These are phyloP conservation scores for Phaseolus coccineus DNA, from an alignment of 331 rosid species.

Conservation along the genomic window DNA sequence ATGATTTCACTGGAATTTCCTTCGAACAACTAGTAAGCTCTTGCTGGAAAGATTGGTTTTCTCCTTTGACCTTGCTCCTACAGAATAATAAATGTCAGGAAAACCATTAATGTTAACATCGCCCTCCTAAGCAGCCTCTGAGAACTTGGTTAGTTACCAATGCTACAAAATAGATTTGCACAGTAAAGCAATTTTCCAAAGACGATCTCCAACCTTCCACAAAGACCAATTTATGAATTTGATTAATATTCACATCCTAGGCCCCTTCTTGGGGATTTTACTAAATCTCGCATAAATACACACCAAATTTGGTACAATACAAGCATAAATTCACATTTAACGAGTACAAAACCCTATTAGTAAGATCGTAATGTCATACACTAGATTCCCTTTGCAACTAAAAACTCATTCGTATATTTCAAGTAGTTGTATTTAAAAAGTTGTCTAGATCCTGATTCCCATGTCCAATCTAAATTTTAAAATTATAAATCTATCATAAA, in stretches of 20 bases:
- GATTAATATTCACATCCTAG: not conserved
- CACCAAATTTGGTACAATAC: not conserved
- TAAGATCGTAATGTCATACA: constrained; percentile 6
- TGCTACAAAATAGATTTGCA: constrained; percentile 1
- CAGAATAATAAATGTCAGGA: constrained; percentile 37
- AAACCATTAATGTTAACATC: constrained; percentile 16
- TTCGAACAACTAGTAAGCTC: constrained; percentile 46
- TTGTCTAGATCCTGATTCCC: not conserved
- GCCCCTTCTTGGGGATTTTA: not conserved
- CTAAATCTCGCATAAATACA: not conserved
- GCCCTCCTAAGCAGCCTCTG: constrained; percentile 15
- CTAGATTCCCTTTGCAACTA: not conserved
- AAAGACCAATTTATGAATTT: constrained; percentile 27
- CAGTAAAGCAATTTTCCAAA: constrained; percentile 2
- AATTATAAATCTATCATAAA: constrained; percentile 13
- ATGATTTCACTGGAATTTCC: constrained; percentile 45
- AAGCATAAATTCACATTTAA: not conserved
- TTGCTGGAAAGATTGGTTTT: constrained; percentile 43
- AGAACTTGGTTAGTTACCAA: not conserved
- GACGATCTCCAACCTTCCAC: not conserved
- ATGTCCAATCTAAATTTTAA: not conserved
- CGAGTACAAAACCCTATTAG: not conserved
- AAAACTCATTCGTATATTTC: constrained; percentile 7
- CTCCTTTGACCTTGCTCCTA: constrained; percentile 62
- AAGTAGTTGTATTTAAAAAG: constrained; percentile 18